Base-by-base conservation (phyloP, 768 basidiomycete species). In the Agrocybe praecox region DNA sequence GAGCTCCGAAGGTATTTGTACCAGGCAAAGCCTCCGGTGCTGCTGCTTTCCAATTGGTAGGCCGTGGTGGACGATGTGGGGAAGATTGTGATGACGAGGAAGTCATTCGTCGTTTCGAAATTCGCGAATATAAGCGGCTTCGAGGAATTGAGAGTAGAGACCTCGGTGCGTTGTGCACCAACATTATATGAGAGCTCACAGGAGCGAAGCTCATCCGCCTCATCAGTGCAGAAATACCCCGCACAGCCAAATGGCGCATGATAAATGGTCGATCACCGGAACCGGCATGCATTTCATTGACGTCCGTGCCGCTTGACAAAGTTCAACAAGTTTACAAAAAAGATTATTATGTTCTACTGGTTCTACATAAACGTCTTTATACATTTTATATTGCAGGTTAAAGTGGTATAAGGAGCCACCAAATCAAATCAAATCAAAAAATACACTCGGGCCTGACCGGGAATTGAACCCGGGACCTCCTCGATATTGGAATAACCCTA, bases 381-480 rank as follows among this genome's bases (percentile, higher is more conserved):
- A n/a, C n/a, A n/a, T n/a, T n/a, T n/a, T n/a, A n/a, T n/a, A n/a
- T n/a, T n/a, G n/a, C n/a, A n/a, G n/a, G n/a, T n/a, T n/a, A n/a
- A n/a, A n/a, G n/a, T n/a, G n/a, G n/a, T n/a, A n/a, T n/a, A n/a
- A n/a, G n/a, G n/a, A n/a, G n/a, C n/a, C n/a, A n/a, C n/a, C n/a
- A n/a, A n/a, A n/a, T n/a, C n/a, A n/a, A n/a, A 15, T 36, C 24
- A 45, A 58, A 29, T 12, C 19, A 24, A n/a, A 15, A 32, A n/a
- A 11, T 18, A 8, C 4, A 47, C 22, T 45, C 22, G 80, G 86
- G 85, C 87, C 85, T 86, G 79, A 81, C 86, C 82, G 86, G 86
- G 87, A 88, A 88, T 89, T 88, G 87, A 90, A 89, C 88, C 87
- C 86, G 82, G 86, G 86, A 88, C 88, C 88, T 89, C 87, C 87